Base-by-base conservation (phyloP, 2,329 filamentous ascomycete genomes). In the Claviceps quebecensis region DNA sequence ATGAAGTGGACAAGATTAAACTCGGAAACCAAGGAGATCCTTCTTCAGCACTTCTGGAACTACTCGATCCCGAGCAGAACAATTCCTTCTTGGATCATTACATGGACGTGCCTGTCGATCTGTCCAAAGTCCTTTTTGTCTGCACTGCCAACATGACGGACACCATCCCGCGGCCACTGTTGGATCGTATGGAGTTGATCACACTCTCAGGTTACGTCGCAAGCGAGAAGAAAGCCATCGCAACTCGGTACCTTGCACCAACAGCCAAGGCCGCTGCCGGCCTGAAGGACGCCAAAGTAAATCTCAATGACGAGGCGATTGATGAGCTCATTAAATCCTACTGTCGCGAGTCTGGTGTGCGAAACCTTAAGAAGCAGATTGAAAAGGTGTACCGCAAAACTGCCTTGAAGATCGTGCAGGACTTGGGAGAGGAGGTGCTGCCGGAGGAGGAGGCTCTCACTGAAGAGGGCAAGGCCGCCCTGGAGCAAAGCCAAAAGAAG, bases 61-160 rank as follows among this genome's bases (percentile, higher is more conserved):
- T 98, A 48, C 81, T 98, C 17, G 93, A 98, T 59, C 93, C 93
- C 0, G 93, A 98, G 68, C 93, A 98, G 66, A 98, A 98, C 71
- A 89, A 76, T 64, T 96, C 90, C 23, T 98, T 98, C 78, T 69
- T 98, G 56, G 93, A 98, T 60, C 93, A 98, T 67, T 98, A 98
- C 71, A 88, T 98, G 79, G 93, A 98, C 66, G 89, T 98, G 0
- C 93, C 93, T 0, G 91, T 98, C 5, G 93, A 98, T 64, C 75
- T 98, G 48, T 96, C 90, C 48, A 97, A 97, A 71, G 93, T 98
- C 2, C 77, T 98, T 22, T 98, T 98, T 64, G 93, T 98, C 43
- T 98, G 93, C 75, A 98, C 93, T 14, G 93, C 93, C 54, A 98
- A 98, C 67, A 94, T 97, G 84, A 95, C 90, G 0, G 93, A 98